Evolutionary conservation across 176 grass and related monocot genomes (phyloP).

Genomic region (Calamus simplicifolius): DNA sequence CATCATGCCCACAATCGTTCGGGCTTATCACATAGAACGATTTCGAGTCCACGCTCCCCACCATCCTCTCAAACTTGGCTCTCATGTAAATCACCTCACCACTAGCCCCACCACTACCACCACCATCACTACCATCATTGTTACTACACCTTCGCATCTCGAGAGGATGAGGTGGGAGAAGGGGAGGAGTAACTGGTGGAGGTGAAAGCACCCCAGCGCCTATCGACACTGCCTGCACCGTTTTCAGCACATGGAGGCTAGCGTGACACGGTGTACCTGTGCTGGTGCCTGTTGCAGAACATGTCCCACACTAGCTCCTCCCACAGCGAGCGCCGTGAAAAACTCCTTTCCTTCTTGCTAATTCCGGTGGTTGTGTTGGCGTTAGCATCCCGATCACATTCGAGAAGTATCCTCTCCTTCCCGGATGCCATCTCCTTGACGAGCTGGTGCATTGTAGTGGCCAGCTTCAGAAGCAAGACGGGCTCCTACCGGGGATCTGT

Average conservation of each 20-base stretch:
- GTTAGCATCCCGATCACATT: too few relatives aligned
- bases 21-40: slow-evolving; percentile 15
- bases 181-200: not conserved
- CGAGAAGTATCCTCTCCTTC: slow-evolving; percentile 1
- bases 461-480: slow-evolving; percentile 7
- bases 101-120: not conserved
- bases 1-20: not conserved
- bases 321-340: not conserved
- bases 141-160: not conserved
- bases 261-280: not conserved
- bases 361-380: too few relatives aligned
- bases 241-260: slow-evolving; percentile 11
- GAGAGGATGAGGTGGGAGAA: not conserved
- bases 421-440: slow-evolving; percentile 6
- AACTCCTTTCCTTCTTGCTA: not conserved
- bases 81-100: slow-evolving; percentile 15
- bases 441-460: not conserved
- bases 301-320: slow-evolving; percentile 8
- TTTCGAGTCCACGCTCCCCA: slow-evolving; percentile 11
- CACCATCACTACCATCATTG: too few relatives aligned
- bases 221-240: slow-evolving; percentile 1
- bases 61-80: slow-evolving; percentile 5
- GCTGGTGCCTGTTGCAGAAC: slow-evolving; percentile 4
- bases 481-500: not conserved
- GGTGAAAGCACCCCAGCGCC: not conserved